Conservation (phyloP, 345 rosid genomes). For the Heritiera fomes region DNA sequence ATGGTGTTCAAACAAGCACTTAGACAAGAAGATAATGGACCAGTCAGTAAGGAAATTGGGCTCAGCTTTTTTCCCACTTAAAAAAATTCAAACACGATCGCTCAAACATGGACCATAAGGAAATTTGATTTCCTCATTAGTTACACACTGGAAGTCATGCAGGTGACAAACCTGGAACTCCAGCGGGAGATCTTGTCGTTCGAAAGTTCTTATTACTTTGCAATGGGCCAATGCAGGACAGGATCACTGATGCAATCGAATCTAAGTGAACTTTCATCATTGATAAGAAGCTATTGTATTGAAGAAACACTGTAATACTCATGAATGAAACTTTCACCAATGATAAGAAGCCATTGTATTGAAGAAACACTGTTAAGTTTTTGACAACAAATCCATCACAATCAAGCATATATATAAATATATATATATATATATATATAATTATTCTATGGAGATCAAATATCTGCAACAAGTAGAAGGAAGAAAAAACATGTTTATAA, state of each 20-base stretch:
- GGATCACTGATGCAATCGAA: background rate
- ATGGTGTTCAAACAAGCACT: background rate
- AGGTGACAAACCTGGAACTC: background rate
- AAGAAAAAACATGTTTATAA: constrained; percentile 4
- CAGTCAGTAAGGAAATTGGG: background rate
- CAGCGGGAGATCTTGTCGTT: background rate
- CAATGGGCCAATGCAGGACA: background rate
- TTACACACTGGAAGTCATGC: too few species aligned
- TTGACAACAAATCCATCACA: background rate
- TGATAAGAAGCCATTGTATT: constrained; percentile 2
- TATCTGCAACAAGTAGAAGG: constrained; percentile 8
- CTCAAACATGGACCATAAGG: too few species aligned
- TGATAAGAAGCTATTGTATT: constrained; percentile 3
- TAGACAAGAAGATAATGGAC: background rate
- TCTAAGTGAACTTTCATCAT: background rate
- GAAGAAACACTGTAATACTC: background rate
- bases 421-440: too few species aligned
- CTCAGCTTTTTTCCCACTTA: too few species aligned
- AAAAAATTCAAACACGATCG: too few species aligned
- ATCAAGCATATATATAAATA: background rate
- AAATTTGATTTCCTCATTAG: too few species aligned
- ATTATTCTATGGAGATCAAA: constrained; percentile 1
- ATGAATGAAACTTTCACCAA: constrained; percentile 5
- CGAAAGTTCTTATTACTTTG: background rate
- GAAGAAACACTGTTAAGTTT: constrained; percentile 1